These are phyloP conservation scores for Closterium sp. DNA, from an alignment of 139 green algal genomes.

Conservation along the genomic window DNA sequence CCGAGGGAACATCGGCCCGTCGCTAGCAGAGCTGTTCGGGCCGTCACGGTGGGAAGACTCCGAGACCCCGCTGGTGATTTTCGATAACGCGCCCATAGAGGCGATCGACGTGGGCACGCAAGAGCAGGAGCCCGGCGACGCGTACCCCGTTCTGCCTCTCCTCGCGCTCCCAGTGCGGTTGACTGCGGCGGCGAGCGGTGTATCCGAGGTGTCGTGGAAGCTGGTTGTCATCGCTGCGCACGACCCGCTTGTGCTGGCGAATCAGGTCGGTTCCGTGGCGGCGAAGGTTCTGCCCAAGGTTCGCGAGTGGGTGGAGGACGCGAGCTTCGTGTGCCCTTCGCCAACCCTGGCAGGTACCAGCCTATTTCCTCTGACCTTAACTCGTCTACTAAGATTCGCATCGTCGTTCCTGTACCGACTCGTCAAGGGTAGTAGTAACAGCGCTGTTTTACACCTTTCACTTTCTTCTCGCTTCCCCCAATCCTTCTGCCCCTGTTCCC, in stretches of 20 bases:
- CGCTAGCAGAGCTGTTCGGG: not conserved
- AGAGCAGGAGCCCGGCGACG: not conserved
- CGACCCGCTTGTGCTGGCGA: not conserved
- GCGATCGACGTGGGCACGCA: not conserved
- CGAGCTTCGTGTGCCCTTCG: not conserved
- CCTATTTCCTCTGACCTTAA: no score
- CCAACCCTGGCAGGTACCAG: not conserved
- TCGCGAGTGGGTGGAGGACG: not conserved
- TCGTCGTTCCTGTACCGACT: no score
- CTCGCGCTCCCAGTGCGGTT: not conserved
- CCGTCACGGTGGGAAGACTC: not conserved
- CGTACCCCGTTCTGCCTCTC: not conserved
- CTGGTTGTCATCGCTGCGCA: not conserved
- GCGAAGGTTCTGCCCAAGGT: not conserved
- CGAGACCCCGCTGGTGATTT: not conserved
- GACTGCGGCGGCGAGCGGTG: not conserved
- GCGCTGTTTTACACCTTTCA: no score
- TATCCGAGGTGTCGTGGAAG: not conserved
- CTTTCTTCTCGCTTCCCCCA: no score
- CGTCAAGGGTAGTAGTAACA: no score
- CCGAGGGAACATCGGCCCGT: not conserved
- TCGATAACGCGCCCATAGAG: not conserved
- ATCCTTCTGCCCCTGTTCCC: no score
- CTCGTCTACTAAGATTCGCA: no score
- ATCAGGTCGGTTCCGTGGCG: not conserved